Base-by-base conservation (phyloP, 1,139 yeast species). In the Candida freyschussii region DNA sequence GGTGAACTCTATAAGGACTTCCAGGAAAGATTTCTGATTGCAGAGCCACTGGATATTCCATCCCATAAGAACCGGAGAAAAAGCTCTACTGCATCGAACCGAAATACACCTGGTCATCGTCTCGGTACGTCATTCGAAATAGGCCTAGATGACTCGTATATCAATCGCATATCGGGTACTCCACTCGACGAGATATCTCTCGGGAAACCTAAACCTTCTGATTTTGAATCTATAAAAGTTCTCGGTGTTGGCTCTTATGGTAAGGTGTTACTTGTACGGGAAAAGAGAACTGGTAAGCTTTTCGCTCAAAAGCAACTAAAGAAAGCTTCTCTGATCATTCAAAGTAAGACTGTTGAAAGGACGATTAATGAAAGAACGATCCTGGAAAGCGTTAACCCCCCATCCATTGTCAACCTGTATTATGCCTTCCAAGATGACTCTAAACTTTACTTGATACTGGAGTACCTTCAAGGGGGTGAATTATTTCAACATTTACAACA, bases 181-280 rank as follows among this genome's bases (percentile, higher is more conserved):
- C n/a, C 21, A 4, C 16, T 22, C 12, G 11, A 15, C 4, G 21
- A 26, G 5, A 7, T 22, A 4, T 32, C 36, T 9, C 16, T 14
- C 9, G 42, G 52, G 8, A 48, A 47, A 21, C 60, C 46, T 44
- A 61, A 52, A 43, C 65, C 75, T 1, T 48, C 65, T 2, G 95
- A 87, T 54, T 87, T 87, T 50, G 78, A 73, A 43, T 83, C 84
- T 2, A 60, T 87, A 9, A 81, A 78, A 55, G 93, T 86, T 0
- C 63, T 87, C n/a, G 96, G 96, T 0, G 75, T 78, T 43, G 96
- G 96, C 4, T 87, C 95, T 1, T 87, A 85, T 50, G 96, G 97
- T 6, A 86, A 85, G 54, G 97, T 87, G 3, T 54, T 85, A 14
- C 60, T 87, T 9, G 96, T 87, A 1, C 71, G 78, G 35, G 89